Conservation (phyloP, 1,284 basidiomycete genomes). For the Pseudomicrostroma phylloplanum region DNA sequence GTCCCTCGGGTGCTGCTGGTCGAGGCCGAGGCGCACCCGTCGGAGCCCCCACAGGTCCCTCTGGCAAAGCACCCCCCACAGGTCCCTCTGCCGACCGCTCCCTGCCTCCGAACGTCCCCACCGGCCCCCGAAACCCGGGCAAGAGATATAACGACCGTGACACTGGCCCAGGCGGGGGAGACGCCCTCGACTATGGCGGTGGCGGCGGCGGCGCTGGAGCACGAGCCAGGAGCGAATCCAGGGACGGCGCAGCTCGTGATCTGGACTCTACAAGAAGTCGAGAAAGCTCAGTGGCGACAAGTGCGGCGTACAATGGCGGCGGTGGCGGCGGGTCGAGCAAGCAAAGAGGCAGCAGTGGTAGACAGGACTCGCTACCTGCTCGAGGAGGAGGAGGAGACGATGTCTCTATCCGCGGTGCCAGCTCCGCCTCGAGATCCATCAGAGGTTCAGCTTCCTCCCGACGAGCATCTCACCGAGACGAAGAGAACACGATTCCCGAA, state of each 20-base stretch:
- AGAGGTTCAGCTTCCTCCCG: background rate
- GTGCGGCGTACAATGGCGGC: background rate
- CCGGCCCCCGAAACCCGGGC: slow-evolving; percentile 33
- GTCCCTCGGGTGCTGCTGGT: background rate
- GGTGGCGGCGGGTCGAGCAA: background rate
- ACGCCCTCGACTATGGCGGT: slow-evolving; percentile 43
- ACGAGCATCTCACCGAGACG: background rate
- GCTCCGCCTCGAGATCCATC: no score
- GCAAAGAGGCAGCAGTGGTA: background rate
- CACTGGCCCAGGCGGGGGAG: slow-evolving; percentile 31
- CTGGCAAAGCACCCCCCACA: slow-evolving; percentile 11
- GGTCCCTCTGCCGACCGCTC: slow-evolving; percentile 19
- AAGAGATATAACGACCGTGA: slow-evolving; percentile 46
- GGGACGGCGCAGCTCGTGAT: background rate
- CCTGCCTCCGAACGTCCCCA: slow-evolving; percentile 30
- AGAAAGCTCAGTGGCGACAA: background rate
- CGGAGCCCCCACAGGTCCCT: background rate
- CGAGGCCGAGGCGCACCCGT: background rate
- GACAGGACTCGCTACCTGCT: background rate
- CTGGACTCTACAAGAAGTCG: background rate
- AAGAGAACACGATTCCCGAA: background rate
- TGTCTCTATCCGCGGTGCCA: background rate
- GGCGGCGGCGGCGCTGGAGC: background rate
- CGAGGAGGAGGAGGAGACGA: slow-evolving; percentile 3
- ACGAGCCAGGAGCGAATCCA: background rate